Conservation (phyloP, 1,139 yeast genomes). For the Kodamaea sp. region DNA sequence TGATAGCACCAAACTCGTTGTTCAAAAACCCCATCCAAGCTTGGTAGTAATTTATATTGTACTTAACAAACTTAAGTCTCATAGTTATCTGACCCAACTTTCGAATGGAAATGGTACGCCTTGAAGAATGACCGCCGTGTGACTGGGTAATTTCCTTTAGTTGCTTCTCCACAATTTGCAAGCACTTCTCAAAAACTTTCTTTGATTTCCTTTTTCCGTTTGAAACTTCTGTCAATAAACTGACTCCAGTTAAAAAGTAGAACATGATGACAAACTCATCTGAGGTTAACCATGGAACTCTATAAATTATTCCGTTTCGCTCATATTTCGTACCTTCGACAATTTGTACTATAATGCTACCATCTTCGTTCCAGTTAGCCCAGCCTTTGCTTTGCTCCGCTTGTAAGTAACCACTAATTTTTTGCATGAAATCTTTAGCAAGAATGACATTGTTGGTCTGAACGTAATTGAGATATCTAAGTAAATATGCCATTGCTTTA, state of each 20-base stretch:
- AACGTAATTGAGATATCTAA: slow-evolving; percentile 23
- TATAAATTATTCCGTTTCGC: slow-evolving; percentile 10
- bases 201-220: slow-evolving; percentile 33
- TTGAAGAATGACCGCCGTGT: slow-evolving; percentile 14
- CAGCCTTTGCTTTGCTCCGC: slow-evolving; percentile 21
- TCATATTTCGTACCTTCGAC: not conserved
- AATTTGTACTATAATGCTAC: slow-evolving; percentile 19
- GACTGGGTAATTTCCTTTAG: slow-evolving; percentile 12
- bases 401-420: slow-evolving; percentile 28
- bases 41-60: slow-evolving; percentile 32
- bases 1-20: slow-evolving; percentile 28
- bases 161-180: slow-evolving; percentile 31
- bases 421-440: slow-evolving; percentile 23
- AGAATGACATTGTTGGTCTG: slow-evolving; percentile 25
- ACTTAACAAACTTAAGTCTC: slow-evolving; percentile 25
- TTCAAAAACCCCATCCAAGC: slow-evolving; percentile 33
- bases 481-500: slow-evolving; percentile 27
- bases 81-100: slow-evolving; percentile 22
- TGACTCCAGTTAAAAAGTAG: slow-evolving; percentile 43
- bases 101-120: slow-evolving; percentile 5
- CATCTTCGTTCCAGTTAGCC: slow-evolving; percentile 29
- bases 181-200: slow-evolving; percentile 37
- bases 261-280: slow-evolving; percentile 43
- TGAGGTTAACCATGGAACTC: slow-evolving; percentile 40
- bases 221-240: slow-evolving; percentile 31